Evolutionary conservation across 176 grass and related monocot species (phyloP).

Genomic region (Miscanthus lutarioriparius): DNA sequence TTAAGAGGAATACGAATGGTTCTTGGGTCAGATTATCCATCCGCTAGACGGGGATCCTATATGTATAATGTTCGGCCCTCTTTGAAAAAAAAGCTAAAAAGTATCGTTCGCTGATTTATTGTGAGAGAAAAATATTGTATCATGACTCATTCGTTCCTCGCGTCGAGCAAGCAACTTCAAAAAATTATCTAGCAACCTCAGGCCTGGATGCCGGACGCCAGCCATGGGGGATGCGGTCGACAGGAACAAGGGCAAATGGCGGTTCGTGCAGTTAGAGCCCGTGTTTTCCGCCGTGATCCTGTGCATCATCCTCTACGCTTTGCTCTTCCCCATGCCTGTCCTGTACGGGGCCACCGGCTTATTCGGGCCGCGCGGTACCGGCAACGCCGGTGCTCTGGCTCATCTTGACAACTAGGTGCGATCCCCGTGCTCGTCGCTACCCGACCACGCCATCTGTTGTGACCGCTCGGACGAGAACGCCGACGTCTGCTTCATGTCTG

Average conservation of each 20-base stretch:
- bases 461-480: constrained; percentile 59
- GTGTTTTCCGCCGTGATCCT: constrained; percentile 12
- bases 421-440: constrained; percentile 45
- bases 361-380: not conserved
- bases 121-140: too few relatives aligned
- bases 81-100: too few relatives aligned
- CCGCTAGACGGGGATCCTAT: too few relatives aligned
- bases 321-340: not conserved
- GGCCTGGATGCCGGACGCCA: not conserved
- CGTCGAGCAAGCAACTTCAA: too few relatives aligned
- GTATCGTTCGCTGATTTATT: too few relatives aligned
- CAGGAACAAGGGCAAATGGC: constrained; percentile 8
- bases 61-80: too few relatives aligned
- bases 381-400: not conserved
- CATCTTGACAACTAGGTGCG: constrained; percentile 44
- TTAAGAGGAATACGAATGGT: too few relatives aligned
- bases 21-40: too few relatives aligned
- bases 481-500: constrained; percentile 79
- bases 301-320: constrained; percentile 46
- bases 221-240: not conserved
- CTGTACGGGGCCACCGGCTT: not conserved
- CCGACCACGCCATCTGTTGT: constrained; percentile 53
- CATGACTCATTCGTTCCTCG: too few relatives aligned
- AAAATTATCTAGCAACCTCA: too few relatives aligned
- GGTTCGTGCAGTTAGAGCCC: not conserved